phyloP scores from a whole-genome alignment of 192 early-diverging fungal genomes.

The Coemansia sp. region DNA sequence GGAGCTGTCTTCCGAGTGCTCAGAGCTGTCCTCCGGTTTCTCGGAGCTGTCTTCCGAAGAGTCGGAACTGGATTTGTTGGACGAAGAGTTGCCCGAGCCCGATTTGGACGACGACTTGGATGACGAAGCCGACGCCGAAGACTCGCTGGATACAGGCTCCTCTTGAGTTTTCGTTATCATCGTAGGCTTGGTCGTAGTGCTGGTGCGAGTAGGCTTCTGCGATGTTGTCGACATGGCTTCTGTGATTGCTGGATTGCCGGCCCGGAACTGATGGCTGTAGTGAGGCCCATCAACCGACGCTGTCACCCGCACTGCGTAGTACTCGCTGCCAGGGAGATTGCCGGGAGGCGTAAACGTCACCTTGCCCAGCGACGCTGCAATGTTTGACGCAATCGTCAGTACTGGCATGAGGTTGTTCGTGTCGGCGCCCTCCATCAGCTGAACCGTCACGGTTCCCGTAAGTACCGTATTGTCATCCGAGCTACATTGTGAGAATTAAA shows the following conservation, averaged over 20 bases:
- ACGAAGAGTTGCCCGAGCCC: neutral
- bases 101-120: neutral
- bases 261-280: slow-evolving; percentile 52
- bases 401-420: slow-evolving; percentile 40
- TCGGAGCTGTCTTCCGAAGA: neutral
- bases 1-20: neutral
- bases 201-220: neutral
- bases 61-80: neutral
- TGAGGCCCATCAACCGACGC: slow-evolving; percentile 34
- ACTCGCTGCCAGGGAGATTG: slow-evolving; percentile 19
- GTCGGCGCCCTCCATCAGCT: slow-evolving; percentile 52
- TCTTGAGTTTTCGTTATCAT: neutral
- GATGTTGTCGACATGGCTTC: neutral
- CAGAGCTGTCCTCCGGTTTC: neutral
- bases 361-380: slow-evolving; percentile 18
- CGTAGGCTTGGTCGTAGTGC: neutral
- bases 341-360: slow-evolving; percentile 25
- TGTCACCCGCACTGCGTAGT: slow-evolving; percentile 46
- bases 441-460: slow-evolving; percentile 36
- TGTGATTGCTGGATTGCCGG: slow-evolving; percentile 19
- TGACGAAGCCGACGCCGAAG: neutral
- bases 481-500: slow-evolving; percentile 15
- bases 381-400: slow-evolving; percentile 20
- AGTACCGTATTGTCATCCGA: slow-evolving; percentile 30
- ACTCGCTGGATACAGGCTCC: neutral